Conservation (phyloP, 2,329 filamentous ascomycete species). For the Paracamarosporium sp. region DNA sequence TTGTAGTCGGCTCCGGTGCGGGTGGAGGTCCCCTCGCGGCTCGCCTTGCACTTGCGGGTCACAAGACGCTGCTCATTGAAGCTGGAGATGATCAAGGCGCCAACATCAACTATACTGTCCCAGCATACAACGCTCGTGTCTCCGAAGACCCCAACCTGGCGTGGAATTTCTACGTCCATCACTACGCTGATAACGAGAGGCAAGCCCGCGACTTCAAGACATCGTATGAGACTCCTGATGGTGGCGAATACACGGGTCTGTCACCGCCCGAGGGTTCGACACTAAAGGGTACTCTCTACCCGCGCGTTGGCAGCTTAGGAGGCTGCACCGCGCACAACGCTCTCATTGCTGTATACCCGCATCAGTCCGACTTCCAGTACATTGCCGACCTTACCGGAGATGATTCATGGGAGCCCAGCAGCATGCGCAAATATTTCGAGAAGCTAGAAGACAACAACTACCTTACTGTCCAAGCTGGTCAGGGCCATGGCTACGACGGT, state of each 20-base stretch:
- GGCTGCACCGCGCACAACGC: constrained; percentile 70
- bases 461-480: constrained; percentile 37
- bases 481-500: constrained; percentile 62
- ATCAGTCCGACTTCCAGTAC: constrained; percentile 65
- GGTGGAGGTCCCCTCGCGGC: constrained; percentile 50
- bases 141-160: constrained; percentile 63
- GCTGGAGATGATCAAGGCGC: constrained; percentile 65
- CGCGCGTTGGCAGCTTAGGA: constrained; percentile 63
- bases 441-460: constrained; percentile 63
- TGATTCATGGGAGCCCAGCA: constrained; percentile 61
- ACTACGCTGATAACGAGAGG: constrained; percentile 62
- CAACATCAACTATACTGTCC: constrained; percentile 60
- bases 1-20: constrained; percentile 63
- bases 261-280: constrained; percentile 60
- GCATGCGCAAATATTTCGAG: constrained; percentile 67
- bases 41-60: constrained; percentile 65
- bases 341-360: constrained; percentile 64
- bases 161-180: constrained; percentile 71
- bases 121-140: constrained; percentile 60
- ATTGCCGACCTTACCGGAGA: constrained; percentile 67
- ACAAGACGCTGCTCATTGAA: constrained; percentile 67
- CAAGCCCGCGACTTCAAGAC: constrained; percentile 66
- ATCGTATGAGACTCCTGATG: constrained; percentile 55
- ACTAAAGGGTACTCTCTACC: constrained; percentile 64
- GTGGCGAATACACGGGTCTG: constrained; percentile 55